phyloP scores from a whole-genome alignment of 257 asterid genomes.

The Nicotiana knightiana region DNA sequence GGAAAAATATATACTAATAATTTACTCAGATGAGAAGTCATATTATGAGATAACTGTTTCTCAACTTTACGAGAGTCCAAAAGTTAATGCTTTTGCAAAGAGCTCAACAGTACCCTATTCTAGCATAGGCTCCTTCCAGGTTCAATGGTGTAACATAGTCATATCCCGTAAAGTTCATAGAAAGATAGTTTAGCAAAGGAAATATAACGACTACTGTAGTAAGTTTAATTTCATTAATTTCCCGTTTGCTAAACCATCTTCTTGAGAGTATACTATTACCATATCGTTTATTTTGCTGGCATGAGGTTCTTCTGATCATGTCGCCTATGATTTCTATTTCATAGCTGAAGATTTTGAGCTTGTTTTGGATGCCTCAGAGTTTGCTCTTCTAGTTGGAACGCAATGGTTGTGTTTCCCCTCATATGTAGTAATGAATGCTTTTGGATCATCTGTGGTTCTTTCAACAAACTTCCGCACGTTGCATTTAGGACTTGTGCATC shows the following conservation, averaged over 20 bases:
- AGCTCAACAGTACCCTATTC: not conserved
- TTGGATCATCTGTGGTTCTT: constrained; percentile 59
- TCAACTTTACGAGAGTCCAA: not conserved
- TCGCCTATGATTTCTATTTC: not conserved
- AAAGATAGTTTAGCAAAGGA: constrained; percentile 7
- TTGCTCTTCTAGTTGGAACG: constrained; percentile 31
- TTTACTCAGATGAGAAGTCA: not conserved
- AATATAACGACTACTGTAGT: not conserved
- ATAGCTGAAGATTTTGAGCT: constrained; percentile 18
- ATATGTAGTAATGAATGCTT: constrained; percentile 56
- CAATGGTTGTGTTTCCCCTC: constrained; percentile 79
- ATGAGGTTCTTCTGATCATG: not conserved
- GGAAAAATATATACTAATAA: not conserved
- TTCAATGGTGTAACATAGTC: not conserved
- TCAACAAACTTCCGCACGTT: constrained; percentile 67
- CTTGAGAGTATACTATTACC: not conserved
- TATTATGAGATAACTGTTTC: not conserved
- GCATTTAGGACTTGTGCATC: constrained; percentile 72
- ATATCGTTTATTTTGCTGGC: not conserved
- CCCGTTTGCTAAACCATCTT: constrained; percentile 2
- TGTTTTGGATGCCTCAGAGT: constrained; percentile 30
- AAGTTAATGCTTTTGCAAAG: not conserved
- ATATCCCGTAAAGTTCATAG: not conserved
- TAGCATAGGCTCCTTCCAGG: not conserved
- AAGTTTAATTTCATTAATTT: constrained; percentile 1